Base-by-base conservation (phyloP, 2,329 filamentous ascomycete species). In the Onygena corvina region DNA sequence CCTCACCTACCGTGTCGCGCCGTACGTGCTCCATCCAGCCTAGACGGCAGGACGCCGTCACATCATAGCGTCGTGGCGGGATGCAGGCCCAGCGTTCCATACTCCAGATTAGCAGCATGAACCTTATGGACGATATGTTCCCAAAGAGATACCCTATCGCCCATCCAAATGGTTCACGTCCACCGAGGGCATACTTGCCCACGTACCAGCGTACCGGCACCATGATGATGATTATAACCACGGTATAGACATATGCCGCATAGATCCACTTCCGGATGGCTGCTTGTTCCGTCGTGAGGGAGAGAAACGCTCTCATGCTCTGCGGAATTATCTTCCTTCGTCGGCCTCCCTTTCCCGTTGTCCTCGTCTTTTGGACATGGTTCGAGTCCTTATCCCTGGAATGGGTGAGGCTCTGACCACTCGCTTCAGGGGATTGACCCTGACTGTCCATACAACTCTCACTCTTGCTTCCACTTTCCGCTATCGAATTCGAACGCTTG, bases 91-190 rank as follows among this genome's bases (percentile, higher is more conserved):
- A 95, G 55, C 71, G 66, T 55, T 84, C 80, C 4, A 92, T 71
- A 53, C 83, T 79, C 52, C 78, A 74, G 52, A 75, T 76, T 12
- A 86, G 72, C 6, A 90, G 76, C 62, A 83, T 75, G 62, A 83
- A 81, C 20, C 88, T 76, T 56, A 95, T 79, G 60, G 72, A 74
- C 0, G 77, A 74, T 8, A 89, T 62, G 57, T 94, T 84, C 9
- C 90, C 89, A 53, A 96, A 77, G 2, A 95, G 70, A 64, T 98
- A 98, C 1, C 86, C 83, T 8, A 95, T 66, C 0, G 87, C 89
- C 92, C 92, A 98, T 2, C 90, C 86, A 38, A 98, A 78, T 0
- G 92, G 88, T 58, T 98, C 92, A 47, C 80, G 70, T 12, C 79
- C 80, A 29, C 75, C 61, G 1, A 98, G 72, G 11, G 87, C 88